Percentiles rank a stretch among this genome's conserved stretches.
Evolutionary conservation across 2,329 filamentous ascomycete species (phyloP).

Genomic region (Phialemoniopsis sp.): DNA sequence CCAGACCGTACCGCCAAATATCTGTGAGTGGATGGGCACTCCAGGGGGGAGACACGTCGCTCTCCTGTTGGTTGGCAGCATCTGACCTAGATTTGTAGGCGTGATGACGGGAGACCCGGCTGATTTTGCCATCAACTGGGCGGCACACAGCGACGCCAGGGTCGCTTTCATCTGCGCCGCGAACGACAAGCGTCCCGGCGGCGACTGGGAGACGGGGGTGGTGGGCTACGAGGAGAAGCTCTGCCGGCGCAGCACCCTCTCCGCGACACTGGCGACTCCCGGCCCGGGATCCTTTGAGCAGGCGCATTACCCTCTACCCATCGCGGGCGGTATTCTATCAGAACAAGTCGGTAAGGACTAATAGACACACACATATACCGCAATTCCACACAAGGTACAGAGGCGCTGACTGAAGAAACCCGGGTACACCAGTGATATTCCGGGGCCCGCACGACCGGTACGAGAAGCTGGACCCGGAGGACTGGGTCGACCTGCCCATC

Average conservation of each 20-base stretch:
- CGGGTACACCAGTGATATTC: slow-evolving; percentile 73
- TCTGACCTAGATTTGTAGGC: slow-evolving; percentile 18
- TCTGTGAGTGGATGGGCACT: slow-evolving; percentile 23
- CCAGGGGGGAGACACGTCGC: not conserved
- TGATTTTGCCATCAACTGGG: slow-evolving; percentile 56
- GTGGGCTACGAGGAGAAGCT: slow-evolving; percentile 68
- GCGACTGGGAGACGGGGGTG: slow-evolving; percentile 69
- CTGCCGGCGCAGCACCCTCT: slow-evolving; percentile 70
- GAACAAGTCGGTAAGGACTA: slow-evolving; percentile 55
- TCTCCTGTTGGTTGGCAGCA: not conserved
- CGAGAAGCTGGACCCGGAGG: slow-evolving; percentile 44
- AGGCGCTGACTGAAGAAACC: too few relatives aligned
- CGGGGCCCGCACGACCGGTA: slow-evolving; percentile 66
- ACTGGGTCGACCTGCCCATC: slow-evolving; percentile 61
- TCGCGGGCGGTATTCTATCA: slow-evolving; percentile 66
- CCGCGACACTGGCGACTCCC: slow-evolving; percentile 61
- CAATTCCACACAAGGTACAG: slow-evolving; percentile 4
- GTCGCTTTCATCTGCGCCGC: slow-evolving; percentile 70
- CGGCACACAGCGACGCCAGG: slow-evolving; percentile 23
- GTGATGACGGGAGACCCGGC: slow-evolving; percentile 56
- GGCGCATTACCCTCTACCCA: slow-evolving; percentile 67
- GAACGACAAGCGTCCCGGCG: slow-evolving; percentile 71
- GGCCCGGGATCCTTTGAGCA: slow-evolving; percentile 39
- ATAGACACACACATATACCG: not conserved
- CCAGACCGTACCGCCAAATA: slow-evolving; percentile 33